Conservation (phyloP, 192 early-diverging fungal genomes). For the Coemansia sp. region DNA sequence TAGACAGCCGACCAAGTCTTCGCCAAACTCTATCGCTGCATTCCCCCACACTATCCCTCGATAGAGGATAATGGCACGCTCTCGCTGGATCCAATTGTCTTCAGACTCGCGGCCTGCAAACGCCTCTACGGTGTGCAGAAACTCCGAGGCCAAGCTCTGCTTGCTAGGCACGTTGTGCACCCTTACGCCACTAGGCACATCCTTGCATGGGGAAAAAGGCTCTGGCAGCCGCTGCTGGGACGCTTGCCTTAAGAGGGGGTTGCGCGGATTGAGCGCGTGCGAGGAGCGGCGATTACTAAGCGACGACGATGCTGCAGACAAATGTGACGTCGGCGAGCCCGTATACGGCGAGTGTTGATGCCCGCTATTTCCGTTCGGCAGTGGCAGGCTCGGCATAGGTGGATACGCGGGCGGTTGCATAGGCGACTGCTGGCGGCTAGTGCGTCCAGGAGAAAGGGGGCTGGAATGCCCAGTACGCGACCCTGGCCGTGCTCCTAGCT, state of each 20-base stretch:
- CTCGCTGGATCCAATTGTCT: slow-evolving; percentile 52
- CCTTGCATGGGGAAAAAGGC: slow-evolving; percentile 33
- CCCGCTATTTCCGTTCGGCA: not conserved
- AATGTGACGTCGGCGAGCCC: slow-evolving; percentile 8
- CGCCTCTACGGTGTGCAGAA: slow-evolving; percentile 24
- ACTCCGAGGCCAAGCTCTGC: slow-evolving; percentile 32
- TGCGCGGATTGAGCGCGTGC: slow-evolving; percentile 16
- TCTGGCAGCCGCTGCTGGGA: slow-evolving; percentile 24
- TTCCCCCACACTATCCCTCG: slow-evolving; percentile 57
- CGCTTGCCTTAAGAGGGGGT: slow-evolving; percentile 23
- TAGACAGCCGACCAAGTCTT: slow-evolving; percentile 33
- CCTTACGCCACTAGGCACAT: slow-evolving; percentile 33
- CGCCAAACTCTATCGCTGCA: slow-evolving; percentile 37
- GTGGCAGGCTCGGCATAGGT: not conserved
- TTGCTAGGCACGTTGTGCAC: slow-evolving; percentile 38
- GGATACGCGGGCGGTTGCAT: slow-evolving; percentile 9
- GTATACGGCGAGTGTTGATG: slow-evolving; percentile 9
- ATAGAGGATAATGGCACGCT: slow-evolving; percentile 42
- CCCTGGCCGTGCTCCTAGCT: slow-evolving; percentile 37
- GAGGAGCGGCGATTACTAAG: slow-evolving; percentile 16
- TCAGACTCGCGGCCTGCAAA: slow-evolving; percentile 53
- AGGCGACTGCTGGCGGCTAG: slow-evolving; percentile 9
- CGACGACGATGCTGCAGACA: slow-evolving; percentile 16
- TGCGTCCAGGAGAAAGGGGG: slow-evolving; percentile 28
- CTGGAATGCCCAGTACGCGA: slow-evolving; percentile 33